Evolutionary conservation across 441 rosid genomes (phyloP).

Genomic region (Populus tomentosa): DNA sequence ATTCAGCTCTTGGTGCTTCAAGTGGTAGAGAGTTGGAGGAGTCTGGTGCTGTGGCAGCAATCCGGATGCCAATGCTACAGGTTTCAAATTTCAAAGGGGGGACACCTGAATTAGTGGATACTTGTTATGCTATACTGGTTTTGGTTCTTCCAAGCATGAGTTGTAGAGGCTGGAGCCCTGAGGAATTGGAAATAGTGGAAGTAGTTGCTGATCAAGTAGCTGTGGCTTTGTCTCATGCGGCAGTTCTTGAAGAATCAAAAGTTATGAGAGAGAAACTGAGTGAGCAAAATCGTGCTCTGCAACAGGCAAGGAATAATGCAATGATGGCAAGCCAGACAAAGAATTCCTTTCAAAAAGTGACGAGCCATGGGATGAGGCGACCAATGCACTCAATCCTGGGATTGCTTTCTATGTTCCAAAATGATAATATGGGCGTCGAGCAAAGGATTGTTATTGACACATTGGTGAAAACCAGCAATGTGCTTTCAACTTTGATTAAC

Average conservation of each 20-base stretch:
- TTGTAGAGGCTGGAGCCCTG: slow-evolving; percentile 64
- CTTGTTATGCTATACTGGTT: slow-evolving; percentile 75
- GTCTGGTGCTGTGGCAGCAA: slow-evolving; percentile 82
- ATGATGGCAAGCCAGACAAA: slow-evolving; percentile 92
- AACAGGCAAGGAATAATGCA: slow-evolving; percentile 61
- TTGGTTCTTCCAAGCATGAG: slow-evolving; percentile 66
- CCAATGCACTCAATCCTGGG: slow-evolving; percentile 92
- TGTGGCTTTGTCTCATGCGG: slow-evolving; percentile 95
- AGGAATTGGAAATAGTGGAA: slow-evolving; percentile 81
- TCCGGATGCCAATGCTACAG: slow-evolving; percentile 94
- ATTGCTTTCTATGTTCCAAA: slow-evolving; percentile 75
- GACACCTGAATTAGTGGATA: slow-evolving; percentile 64
- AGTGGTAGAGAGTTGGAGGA: slow-evolving; percentile 53
- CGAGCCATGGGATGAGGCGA: slow-evolving; percentile 89
- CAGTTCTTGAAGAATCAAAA: slow-evolving; percentile 95
- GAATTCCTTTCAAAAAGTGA: slow-evolving; percentile 76
- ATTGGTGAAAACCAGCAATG: slow-evolving; percentile 68
- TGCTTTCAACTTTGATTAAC: slow-evolving; percentile 72
- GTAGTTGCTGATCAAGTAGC: slow-evolving; percentile 99
- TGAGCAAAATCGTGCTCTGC: slow-evolving; percentile 79
- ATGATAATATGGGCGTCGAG: slow-evolving; percentile 51
- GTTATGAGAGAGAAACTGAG: slow-evolving; percentile 83
- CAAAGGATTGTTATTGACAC: slow-evolving; percentile 69
- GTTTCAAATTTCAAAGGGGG: slow-evolving; percentile 89
- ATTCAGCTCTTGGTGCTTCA: slow-evolving; percentile 63